Evolutionary conservation across 2,329 filamentous ascomycete species (phyloP).

Genomic region (Colletotrichum zoysiae): DNA sequence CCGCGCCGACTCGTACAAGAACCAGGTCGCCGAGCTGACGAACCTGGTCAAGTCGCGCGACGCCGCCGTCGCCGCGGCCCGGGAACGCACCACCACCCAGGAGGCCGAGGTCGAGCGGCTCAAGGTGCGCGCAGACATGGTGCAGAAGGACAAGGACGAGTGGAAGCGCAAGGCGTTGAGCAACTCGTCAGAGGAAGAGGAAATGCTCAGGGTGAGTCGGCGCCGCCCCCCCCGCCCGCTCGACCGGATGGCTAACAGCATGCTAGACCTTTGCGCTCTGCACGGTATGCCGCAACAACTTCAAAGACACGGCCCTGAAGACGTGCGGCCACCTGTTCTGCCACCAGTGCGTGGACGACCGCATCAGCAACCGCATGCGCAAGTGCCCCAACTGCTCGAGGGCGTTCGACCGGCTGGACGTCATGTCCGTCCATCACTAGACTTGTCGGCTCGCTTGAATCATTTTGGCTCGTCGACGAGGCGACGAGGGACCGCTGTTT

Average conservation of each 20-base stretch:
- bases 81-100: conserved; percentile 70
- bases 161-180: conserved; percentile 87
- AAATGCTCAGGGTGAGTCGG: conserved; percentile 83
- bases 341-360: conserved; percentile 88
- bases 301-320: conserved; percentile 94
- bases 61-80: conserved; percentile 62
- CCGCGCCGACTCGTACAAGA: conserved; percentile 77
- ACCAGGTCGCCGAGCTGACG: conserved; percentile 82
- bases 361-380: conserved; percentile 88
- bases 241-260: conserved; percentile 44
- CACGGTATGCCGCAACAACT: conserved; percentile 90
- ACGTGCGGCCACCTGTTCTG: conserved; percentile 97
- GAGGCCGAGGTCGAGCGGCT: conserved; percentile 85
- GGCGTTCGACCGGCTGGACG: conserved; percentile 90
- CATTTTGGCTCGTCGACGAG: neutral
- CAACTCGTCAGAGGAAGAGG: conserved; percentile 85
- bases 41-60: conserved; percentile 83
- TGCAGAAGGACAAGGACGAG: conserved; percentile 84
- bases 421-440: conserved; percentile 77
- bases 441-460: conserved; percentile 10
- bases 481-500: conserved; percentile 8
- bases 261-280: conserved; percentile 70
- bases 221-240: neutral
- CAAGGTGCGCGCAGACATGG: conserved; percentile 80
- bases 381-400: conserved; percentile 96